Conservation (phyloP, 192 early-diverging fungal genomes). For the Coemansia erecta region DNA sequence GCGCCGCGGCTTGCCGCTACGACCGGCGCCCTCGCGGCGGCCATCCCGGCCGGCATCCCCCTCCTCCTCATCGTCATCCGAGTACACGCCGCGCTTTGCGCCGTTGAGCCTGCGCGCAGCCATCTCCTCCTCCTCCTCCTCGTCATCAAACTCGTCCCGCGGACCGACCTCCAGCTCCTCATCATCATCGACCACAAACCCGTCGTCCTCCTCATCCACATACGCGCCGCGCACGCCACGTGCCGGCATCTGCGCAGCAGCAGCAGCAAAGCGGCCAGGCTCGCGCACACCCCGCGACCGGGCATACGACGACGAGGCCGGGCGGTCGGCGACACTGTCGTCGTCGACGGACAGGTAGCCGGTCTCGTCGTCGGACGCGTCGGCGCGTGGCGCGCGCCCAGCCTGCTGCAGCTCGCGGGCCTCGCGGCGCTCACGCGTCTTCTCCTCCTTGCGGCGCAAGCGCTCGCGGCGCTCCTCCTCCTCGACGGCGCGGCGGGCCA, state of each 20-base stretch:
- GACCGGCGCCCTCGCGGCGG: not conserved
- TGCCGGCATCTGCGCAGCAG: not conserved
- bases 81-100: constrained; percentile 26
- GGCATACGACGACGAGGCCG: not conserved
- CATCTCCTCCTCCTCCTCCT: constrained; percentile 45
- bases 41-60: constrained; percentile 6
- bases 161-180: constrained; percentile 47
- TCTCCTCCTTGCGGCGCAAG: constrained; percentile 42
- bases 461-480: constrained; percentile 47
- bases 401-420: constrained; percentile 23
- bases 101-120: constrained; percentile 26
- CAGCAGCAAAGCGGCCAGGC: constrained; percentile 1
- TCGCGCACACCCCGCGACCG: constrained; percentile 15
- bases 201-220: constrained; percentile 43
- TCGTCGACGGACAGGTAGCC: constrained; percentile 16
- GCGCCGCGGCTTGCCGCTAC: constrained; percentile 34
- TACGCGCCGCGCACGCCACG: constrained; percentile 21
- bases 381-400: too few relatives aligned
- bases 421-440: constrained; percentile 36
- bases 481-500: constrained; percentile 31
- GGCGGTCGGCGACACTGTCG: not conserved
- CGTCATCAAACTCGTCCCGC: constrained; percentile 48
- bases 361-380: constrained; percentile 3
- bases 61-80: constrained; percentile 18
- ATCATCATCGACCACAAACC: constrained; percentile 50